These are phyloP conservation scores for Boletus reticuloceps DNA, from an alignment of 768 basidiomycete genomes.

Conservation along the genomic window DNA sequence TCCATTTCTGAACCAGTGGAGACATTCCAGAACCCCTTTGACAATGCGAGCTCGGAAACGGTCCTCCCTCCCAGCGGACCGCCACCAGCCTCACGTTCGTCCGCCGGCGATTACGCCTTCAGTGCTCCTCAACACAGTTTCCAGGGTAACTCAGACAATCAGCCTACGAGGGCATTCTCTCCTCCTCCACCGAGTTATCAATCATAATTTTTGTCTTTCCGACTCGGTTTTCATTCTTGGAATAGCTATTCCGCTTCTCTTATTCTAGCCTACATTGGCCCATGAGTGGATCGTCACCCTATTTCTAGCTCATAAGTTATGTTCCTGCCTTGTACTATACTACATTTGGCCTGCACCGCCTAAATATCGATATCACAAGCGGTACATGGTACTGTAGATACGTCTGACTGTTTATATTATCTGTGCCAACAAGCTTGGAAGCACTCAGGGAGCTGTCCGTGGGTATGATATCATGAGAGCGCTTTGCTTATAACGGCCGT, in stretches of 20 bases:
- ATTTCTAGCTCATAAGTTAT: slow-evolving; percentile 24
- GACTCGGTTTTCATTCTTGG: neutral
- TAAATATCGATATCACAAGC: slow-evolving; percentile 1
- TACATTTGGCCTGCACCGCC: slow-evolving; percentile 5
- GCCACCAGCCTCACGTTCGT: slow-evolving; percentile 3
- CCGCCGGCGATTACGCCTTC: slow-evolving; percentile 25
- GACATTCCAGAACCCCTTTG: slow-evolving; percentile 26
- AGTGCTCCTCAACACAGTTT: slow-evolving; percentile 24
- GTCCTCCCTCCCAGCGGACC: slow-evolving; percentile 10
- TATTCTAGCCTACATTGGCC: slow-evolving; percentile 1
- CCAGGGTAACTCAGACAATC: slow-evolving; percentile 4
- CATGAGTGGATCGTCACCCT: slow-evolving; percentile 2
- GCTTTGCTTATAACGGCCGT: neutral
- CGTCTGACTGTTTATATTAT: neutral
- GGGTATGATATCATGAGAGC: slow-evolving; percentile 8
- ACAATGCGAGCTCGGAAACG: slow-evolving; percentile 20
- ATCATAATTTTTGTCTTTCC: neutral
- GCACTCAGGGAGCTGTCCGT: neutral
- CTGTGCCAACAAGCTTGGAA: neutral
- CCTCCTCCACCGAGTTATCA: slow-evolving; percentile 25
- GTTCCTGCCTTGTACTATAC: slow-evolving; percentile 16
- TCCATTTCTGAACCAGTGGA: slow-evolving; percentile 14
- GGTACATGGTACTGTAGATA: neutral
- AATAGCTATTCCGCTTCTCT: neutral
- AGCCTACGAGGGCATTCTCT: slow-evolving; percentile 1